Conservation (phyloP, 495 filamentous ascomycete genomes). For the Penicillium egyptiacum region DNA sequence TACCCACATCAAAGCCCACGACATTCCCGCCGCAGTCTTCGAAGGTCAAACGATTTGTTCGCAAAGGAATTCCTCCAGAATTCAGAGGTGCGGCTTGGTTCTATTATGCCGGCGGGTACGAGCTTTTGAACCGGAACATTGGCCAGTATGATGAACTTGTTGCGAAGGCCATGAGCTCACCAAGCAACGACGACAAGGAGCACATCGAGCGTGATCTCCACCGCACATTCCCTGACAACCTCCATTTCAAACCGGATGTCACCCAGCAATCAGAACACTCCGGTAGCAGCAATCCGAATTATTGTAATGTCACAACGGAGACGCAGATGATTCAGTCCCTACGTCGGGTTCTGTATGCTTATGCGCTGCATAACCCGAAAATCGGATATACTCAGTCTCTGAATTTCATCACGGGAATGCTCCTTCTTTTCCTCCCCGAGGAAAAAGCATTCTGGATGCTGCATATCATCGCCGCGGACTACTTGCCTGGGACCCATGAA, state of each 20-base stretch:
- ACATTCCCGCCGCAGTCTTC: conserved; percentile 76
- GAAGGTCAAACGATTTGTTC: conserved; percentile 83
- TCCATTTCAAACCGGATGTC: conserved; percentile 78
- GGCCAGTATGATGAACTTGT: conserved; percentile 74
- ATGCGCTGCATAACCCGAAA: conserved; percentile 81
- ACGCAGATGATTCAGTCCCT: conserved; percentile 76
- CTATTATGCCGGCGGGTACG: conserved; percentile 90
- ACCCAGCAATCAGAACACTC: conserved; percentile 25
- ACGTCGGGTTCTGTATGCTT: conserved; percentile 83
- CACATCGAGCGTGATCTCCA: conserved; percentile 94
- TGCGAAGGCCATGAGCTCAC: conserved; percentile 58
- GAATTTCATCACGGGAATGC: conserved; percentile 92
- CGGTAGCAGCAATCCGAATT: conserved; percentile 33
- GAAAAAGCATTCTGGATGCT: conserved; percentile 95
- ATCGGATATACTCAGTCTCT: conserved; percentile 97
- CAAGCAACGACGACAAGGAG: conserved; percentile 72
- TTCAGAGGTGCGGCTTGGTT: conserved; percentile 96
- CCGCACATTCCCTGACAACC: conserved; percentile 93
- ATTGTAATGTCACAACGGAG: conserved; percentile 52
- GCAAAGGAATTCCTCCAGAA: conserved; percentile 94
- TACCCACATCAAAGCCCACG: conserved; percentile 68
- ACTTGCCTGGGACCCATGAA: conserved; percentile 91
- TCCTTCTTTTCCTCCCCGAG: conserved; percentile 89
- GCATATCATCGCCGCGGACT: conserved; percentile 83
- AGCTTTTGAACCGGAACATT: conserved; percentile 66